These are phyloP conservation scores for Erythrobasidium hasegawianum DNA, from an alignment of 1,284 basidiomycete species.

Conservation along the genomic window DNA sequence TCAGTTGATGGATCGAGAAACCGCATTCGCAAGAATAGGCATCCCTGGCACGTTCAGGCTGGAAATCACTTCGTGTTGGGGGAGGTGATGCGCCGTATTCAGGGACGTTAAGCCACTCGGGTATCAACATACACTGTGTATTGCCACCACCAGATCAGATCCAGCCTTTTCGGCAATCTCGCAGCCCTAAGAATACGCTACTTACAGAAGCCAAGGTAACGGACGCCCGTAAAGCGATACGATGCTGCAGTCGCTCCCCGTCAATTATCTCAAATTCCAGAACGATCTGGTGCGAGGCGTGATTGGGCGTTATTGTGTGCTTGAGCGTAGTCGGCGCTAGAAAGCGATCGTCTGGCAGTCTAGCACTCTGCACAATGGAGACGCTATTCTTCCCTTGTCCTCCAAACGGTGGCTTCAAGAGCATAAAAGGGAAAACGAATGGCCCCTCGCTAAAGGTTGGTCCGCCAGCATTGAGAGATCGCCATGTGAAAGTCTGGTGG, in stretches of 20 bases:
- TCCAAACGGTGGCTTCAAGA: not conserved
- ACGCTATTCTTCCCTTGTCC: not conserved
- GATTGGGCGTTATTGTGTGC: not conserved
- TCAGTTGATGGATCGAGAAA: not conserved
- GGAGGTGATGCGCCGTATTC: conserved; percentile 7
- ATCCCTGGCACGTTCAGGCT: not conserved
- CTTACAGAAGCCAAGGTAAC: conserved; percentile 14
- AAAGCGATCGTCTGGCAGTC: conserved; percentile 20
- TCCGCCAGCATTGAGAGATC: conserved; percentile 1
- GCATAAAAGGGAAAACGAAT: conserved; percentile 6
- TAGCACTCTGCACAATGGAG: conserved; percentile 4
- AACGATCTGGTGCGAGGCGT: conserved; percentile 1
- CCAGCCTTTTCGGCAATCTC: not conserved
- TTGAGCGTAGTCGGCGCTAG: conserved; percentile 14
- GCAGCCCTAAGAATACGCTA: not conserved
- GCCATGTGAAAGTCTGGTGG: conserved; percentile 8
- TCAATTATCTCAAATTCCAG: conserved; percentile 14
- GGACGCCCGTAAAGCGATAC: not conserved
- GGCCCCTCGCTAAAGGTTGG: conserved; percentile 5
- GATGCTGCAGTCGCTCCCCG: not conserved
- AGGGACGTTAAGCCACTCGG: conserved; percentile 20
- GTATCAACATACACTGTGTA: conserved; percentile 8
- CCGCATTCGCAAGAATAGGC: not conserved
- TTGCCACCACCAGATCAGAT: not conserved
- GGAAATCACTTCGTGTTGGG: not conserved